Evolutionary conservation across 2,329 filamentous ascomycete species (phyloP).

Genomic region (Fusarium sp.): DNA sequence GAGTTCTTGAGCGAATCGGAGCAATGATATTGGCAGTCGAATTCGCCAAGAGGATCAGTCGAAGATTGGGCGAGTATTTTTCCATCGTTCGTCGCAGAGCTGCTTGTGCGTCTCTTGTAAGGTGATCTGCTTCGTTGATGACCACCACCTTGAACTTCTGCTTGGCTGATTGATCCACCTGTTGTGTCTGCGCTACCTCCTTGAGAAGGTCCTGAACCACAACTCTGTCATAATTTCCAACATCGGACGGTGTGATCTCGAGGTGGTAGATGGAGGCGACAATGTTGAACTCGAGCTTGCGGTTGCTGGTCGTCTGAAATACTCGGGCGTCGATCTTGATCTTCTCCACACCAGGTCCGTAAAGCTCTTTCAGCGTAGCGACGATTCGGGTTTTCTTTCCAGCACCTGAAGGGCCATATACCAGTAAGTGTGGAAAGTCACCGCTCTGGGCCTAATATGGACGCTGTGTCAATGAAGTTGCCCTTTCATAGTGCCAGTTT

Average conservation of each 20-base stretch:
- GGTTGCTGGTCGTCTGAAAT: slow-evolving; percentile 94
- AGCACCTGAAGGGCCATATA: slow-evolving; percentile 95
- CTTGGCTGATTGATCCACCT: slow-evolving; percentile 91
- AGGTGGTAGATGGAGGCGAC: slow-evolving; percentile 97
- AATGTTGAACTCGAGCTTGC: slow-evolving; percentile 99
- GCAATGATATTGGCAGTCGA: slow-evolving; percentile 99
- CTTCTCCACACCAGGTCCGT: slow-evolving; percentile 97
- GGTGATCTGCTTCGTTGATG: slow-evolving; percentile 97
- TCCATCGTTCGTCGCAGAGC: slow-evolving; percentile 97
- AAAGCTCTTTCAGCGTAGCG: slow-evolving; percentile 93
- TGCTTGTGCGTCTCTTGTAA: slow-evolving; percentile 94
- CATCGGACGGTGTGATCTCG: slow-evolving; percentile 97
- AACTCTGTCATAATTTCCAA: slow-evolving; percentile 95
- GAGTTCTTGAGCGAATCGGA: slow-evolving; percentile 91
- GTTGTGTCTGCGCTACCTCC: slow-evolving; percentile 98
- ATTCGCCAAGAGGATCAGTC: slow-evolving; percentile 92
- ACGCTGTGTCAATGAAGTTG: slow-evolving; percentile 13
- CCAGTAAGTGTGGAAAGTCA: slow-evolving; percentile 96
- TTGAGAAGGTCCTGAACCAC: slow-evolving; percentile 96
- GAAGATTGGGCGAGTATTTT: slow-evolving; percentile 96
- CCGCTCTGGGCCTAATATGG: slow-evolving; percentile 86
- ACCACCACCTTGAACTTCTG: slow-evolving; percentile 99
- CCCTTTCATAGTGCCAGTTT: slow-evolving; percentile 34
- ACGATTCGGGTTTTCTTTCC: slow-evolving; percentile 98
- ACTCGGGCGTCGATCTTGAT: slow-evolving; percentile 99